Evolutionary conservation across 345 rosid species (phyloP), one percentile per base, ranked within the genome.

Genomic region (Gossypium rotundifolium): DNA sequence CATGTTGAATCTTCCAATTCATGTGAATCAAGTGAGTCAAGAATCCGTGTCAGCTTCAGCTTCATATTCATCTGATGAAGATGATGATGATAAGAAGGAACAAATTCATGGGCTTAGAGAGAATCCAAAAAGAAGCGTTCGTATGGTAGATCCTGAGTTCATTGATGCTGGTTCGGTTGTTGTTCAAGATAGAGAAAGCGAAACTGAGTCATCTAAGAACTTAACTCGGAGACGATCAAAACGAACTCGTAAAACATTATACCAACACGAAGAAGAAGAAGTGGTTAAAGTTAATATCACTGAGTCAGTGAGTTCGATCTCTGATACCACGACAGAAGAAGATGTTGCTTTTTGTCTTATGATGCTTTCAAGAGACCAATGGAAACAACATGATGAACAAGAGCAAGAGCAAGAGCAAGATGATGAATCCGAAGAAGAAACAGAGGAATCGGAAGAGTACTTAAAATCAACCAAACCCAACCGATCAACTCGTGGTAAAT

Each of bases 281-380:
- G 46, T 33, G 64, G 46, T 77, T 55, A 70, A 78, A 57, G 29
- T 23, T 59, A 59, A 59, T 25, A 25, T 23, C 64, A 66, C 82
- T 14, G 98, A 90, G 74, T 89, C 85, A 59, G 88, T 79, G 72
- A 89, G 99, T 80, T 90, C 96, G 29, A 84, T 87, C 82, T 93
- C 99, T 17, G 92, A 87, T 18, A 84, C 91, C 0, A 88, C 94
- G 0, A 86, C 96, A 0, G 98, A 92, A 40, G 96, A 91, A 82
- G 98, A 91, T 78, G 91, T 93, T 4, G 98, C 99, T 38, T 86
- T 90, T 78, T 93, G 96, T 81, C 94, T 95, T 42, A 90, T 95
- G 91, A 87, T 95, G 97, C 84, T 95, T 0, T 95, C 98, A 0
- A 85, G 96, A 71, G 96, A 91, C 82, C 85, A 84, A 44, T 91